Evolutionary conservation across 2,329 filamentous ascomycete genomes (phyloP).

Genomic region (Diplodia seriata): DNA sequence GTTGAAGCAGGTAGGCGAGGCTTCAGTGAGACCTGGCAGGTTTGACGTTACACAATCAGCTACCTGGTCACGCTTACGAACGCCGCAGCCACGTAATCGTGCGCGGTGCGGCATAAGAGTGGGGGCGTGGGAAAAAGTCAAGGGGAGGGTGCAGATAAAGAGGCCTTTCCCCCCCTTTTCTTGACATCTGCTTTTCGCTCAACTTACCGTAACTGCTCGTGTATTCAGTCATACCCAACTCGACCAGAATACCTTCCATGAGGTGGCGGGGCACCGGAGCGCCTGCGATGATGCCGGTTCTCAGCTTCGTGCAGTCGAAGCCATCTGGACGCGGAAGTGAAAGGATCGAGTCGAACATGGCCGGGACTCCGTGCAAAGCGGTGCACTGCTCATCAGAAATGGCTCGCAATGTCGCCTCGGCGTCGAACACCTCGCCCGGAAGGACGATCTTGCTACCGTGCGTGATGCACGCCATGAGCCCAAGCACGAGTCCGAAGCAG

Average conservation of each 20-base stretch:
- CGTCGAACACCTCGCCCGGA: slow-evolving; percentile 76
- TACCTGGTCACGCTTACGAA: neutral
- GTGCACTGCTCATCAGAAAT: slow-evolving; percentile 64
- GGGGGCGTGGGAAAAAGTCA: neutral
- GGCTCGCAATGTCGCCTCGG: slow-evolving; percentile 68
- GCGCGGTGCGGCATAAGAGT: neutral
- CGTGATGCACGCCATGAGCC: slow-evolving; percentile 73
- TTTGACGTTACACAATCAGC: neutral
- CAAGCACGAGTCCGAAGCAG: slow-evolving; percentile 82
- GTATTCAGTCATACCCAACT: slow-evolving; percentile 78
- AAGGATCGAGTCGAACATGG: slow-evolving; percentile 78
- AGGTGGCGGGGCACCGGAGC: slow-evolving; percentile 76
- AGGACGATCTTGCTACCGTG: slow-evolving; percentile 80
- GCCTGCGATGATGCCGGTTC: slow-evolving; percentile 81
- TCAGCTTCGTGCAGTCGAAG: slow-evolving; percentile 59
- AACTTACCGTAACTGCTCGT: slow-evolving; percentile 52
- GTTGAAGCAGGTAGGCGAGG: slow-evolving; percentile 81
- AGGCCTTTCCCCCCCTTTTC: neutral
- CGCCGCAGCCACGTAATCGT: slow-evolving; percentile 5
- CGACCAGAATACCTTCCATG: slow-evolving; percentile 74
- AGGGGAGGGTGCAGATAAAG: neutral
- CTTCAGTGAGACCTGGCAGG: slow-evolving; percentile 70
- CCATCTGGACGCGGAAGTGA: slow-evolving; percentile 55
- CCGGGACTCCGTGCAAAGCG: slow-evolving; percentile 79
- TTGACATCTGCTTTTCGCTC: neutral